Evolutionary conservation across 129 eudicot species (phyloP), one percentile per base, ranked within the genome.

Genomic region (Ambrosia trifida): DNA sequence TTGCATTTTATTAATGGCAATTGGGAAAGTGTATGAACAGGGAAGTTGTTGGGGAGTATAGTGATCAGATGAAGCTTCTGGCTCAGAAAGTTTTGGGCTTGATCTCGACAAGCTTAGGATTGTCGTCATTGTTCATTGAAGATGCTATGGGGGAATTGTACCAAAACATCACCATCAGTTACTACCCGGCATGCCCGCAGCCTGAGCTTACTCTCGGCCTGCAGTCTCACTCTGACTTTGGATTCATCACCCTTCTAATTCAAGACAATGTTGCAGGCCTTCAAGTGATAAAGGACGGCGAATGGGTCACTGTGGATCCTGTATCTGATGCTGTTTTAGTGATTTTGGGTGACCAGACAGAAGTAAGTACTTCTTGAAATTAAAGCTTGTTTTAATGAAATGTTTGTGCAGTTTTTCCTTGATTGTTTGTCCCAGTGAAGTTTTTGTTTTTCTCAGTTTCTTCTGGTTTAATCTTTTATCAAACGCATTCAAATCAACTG

Each of bases 201-300:
- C 97, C 97, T 2, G 97, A 94, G 47, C 98, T 94, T 33, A 87
- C 97, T 8, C 93, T 90, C 43, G 97, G 97, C 28, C 54, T 94
- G 85, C 98, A 94, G 51, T 69, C 98, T 49, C 97, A 94, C 67
- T 93, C 98, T 17, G 98, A 89, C 68, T 76, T 93, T 81, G 98
- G 98, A n/a, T 85, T 84, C 45, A 80, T 93, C 24, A 93, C 96
- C 56, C 90, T 93, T 75, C 98, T 93, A 36, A 85, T 93, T 17
- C 96, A 93, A 79, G 95, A 89, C 59, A 90, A 89, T 76, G 96
- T 89, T 24, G 89, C 91, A 12, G 98, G 98, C 43, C 98, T 93
- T 69, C 85, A 93, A 82, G 92, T 83, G 17, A 60, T 69, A 1
- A 93, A 93, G 74, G 88, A 89, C 72, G 88, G 77, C 24, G 84